These are phyloP conservation scores for Colletotrichum sp. DNA, from an alignment of 2,329 filamentous ascomycete species.

Conservation along the genomic window DNA sequence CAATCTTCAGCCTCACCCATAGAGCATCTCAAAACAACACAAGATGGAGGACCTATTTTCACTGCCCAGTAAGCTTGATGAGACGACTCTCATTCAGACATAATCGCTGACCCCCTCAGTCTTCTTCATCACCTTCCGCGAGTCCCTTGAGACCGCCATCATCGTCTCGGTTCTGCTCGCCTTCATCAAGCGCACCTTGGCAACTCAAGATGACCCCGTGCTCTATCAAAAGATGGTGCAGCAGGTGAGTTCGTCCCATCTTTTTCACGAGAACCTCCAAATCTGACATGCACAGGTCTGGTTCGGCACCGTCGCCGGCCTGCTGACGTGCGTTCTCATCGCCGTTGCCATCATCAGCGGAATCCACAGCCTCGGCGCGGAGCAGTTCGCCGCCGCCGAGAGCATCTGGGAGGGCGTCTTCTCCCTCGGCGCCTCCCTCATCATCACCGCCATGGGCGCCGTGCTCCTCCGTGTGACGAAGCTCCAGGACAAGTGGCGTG, in stretches of 20 bases:
- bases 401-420: slow-evolving; percentile 72
- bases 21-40: not conserved
- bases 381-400: slow-evolving; percentile 63
- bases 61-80: slow-evolving; percentile 12
- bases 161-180: slow-evolving; percentile 70
- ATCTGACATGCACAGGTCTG: slow-evolving; percentile 53
- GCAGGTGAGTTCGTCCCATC: slow-evolving; percentile 42
- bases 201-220: slow-evolving; percentile 53
- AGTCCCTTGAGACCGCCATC: slow-evolving; percentile 69
- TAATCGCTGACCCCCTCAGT: slow-evolving; percentile 36
- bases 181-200: slow-evolving; percentile 69
- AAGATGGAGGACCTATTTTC: slow-evolving; percentile 23
- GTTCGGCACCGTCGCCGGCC: slow-evolving; percentile 44
- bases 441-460: slow-evolving; percentile 70
- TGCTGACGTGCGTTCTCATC: slow-evolving; percentile 21
- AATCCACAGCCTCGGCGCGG: slow-evolving; percentile 58
- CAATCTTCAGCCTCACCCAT: not conserved
- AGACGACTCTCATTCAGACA: not conserved
- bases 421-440: slow-evolving; percentile 61
- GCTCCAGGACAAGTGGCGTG: slow-evolving; percentile 69
- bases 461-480: slow-evolving; percentile 70
- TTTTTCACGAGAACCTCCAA: not conserved
- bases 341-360: slow-evolving; percentile 22
- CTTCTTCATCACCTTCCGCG: slow-evolving; percentile 75
- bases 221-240: slow-evolving; percentile 60